Evolutionary conservation across 495 filamentous ascomycete species (phyloP).

Genomic region (Penicillium antarcticum): DNA sequence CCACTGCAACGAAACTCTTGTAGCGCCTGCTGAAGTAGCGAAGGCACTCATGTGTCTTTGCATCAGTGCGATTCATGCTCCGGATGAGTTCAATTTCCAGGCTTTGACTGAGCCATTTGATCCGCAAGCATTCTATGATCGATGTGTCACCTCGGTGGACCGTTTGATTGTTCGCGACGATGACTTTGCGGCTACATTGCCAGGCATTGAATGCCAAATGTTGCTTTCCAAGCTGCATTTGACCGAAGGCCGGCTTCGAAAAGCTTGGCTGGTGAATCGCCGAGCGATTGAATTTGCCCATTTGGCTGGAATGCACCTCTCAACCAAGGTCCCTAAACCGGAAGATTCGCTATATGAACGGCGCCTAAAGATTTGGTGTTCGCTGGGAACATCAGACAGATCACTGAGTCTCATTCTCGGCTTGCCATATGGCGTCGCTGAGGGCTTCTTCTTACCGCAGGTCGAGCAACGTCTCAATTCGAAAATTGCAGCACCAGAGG

Average conservation of each 20-base stretch:
- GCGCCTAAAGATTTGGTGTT: slow-evolving; percentile 42
- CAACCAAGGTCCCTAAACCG: slow-evolving; percentile 18
- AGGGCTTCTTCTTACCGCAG: slow-evolving; percentile 31
- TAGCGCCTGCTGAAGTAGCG: slow-evolving; percentile 30
- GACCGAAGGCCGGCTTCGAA: slow-evolving; percentile 49
- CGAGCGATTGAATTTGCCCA: slow-evolving; percentile 47
- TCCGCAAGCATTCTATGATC: slow-evolving; percentile 24
- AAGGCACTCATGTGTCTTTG: slow-evolving; percentile 36
- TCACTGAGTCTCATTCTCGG: slow-evolving; percentile 47
- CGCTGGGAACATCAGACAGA: slow-evolving; percentile 41
- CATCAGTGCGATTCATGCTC: slow-evolving; percentile 32
- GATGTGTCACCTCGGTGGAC: slow-evolving; percentile 34
- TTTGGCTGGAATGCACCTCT: slow-evolving; percentile 42
- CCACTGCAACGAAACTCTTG: slow-evolving; percentile 3
- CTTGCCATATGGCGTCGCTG: slow-evolving; percentile 44
- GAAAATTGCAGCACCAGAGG: slow-evolving; percentile 12
- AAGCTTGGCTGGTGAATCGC: slow-evolving; percentile 46
- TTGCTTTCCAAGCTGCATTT: slow-evolving; percentile 44
- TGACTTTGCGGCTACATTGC: slow-evolving; percentile 43
- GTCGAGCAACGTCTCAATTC: slow-evolving; percentile 18
- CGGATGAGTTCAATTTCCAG: slow-evolving; percentile 21
- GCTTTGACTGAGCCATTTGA: slow-evolving; percentile 21
- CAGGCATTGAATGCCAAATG: slow-evolving; percentile 49
- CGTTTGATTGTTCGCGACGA: slow-evolving; percentile 45
- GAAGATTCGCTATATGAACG: slow-evolving; percentile 22